A percentile compares a stretch with the other conserved stretches of the same genome.
Evolutionary conservation across 129 eudicot species (phyloP).

Genomic region (Pulicaria dysenterica): DNA sequence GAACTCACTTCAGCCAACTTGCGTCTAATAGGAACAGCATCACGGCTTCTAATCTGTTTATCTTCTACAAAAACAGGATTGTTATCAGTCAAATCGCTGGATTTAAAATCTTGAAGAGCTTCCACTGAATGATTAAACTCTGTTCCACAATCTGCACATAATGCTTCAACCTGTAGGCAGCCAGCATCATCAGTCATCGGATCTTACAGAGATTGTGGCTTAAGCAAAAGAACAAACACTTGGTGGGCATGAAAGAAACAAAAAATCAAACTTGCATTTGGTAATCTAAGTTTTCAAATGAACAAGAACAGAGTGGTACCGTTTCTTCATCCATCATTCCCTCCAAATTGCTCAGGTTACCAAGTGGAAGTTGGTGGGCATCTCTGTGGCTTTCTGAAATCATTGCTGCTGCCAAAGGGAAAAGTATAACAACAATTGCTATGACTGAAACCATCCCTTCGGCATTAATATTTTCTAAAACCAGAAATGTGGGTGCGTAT

Average conservation of each 20-base stretch:
- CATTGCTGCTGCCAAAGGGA: conserved; percentile 42
- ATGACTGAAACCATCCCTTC: conserved; percentile 43
- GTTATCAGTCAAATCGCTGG: background rate
- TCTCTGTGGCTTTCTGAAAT: conserved; percentile 38
- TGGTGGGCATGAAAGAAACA: background rate
- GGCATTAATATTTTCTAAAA: conserved; percentile 45
- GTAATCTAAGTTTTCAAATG: conserved; percentile 17
- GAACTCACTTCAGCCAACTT: conserved; percentile 42
- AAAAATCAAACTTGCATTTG: background rate
- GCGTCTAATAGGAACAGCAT: conserved; percentile 40
- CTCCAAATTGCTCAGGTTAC: conserved; percentile 36
- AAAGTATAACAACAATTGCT: conserved; percentile 49
- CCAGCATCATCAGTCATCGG: conserved; percentile 14
- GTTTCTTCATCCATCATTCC: conserved; percentile 43
- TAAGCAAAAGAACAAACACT: conserved; percentile 23
- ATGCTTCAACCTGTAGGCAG: conserved; percentile 58
- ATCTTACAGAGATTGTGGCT: background rate
- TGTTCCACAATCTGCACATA: conserved; percentile 44
- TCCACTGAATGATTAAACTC: conserved; percentile 46
- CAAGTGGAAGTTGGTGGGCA: conserved; percentile 33
- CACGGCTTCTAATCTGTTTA: conserved; percentile 38
- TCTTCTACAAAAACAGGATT: conserved; percentile 42
- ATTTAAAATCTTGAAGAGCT: conserved; percentile 46
- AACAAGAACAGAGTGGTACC: conserved; percentile 48
- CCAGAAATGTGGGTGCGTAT: conserved; percentile 36